These are phyloP conservation scores for Lactuca sativa DNA, from an alignment of 129 eudicot genomes.

Conservation along the genomic window DNA sequence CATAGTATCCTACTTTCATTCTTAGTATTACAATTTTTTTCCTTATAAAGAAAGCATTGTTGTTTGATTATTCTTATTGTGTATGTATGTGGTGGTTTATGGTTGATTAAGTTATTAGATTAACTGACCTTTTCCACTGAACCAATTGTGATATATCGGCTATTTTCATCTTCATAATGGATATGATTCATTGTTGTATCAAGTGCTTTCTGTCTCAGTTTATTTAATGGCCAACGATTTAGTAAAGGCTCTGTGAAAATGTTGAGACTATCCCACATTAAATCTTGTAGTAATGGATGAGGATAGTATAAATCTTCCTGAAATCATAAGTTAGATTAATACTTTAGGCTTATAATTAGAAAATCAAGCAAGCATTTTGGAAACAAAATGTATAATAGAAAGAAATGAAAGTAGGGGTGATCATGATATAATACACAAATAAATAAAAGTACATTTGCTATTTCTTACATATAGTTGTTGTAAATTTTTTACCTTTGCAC, in stretches of 20 bases:
- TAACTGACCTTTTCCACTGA: slow-evolving; percentile 62
- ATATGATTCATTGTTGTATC: slow-evolving; percentile 41
- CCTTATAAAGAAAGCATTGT: too few species aligned
- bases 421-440: too few species aligned
- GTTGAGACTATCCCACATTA: slow-evolving; percentile 45
- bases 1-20: too few species aligned
- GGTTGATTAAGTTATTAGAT: not conserved
- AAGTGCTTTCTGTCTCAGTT: slow-evolving; percentile 39
- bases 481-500: slow-evolving; percentile 50
- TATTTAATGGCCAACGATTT: slow-evolving; percentile 39
- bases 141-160: slow-evolving; percentile 76
- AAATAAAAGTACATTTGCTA: too few species aligned
- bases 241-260: slow-evolving; percentile 33
- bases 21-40: too few species aligned
- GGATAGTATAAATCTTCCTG: slow-evolving; percentile 45
- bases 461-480: not conserved
- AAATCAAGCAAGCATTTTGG: not conserved
- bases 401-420: too few species aligned
- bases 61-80: not conserved
- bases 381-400: too few species aligned
- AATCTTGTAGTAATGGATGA: slow-evolving; percentile 42
- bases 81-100: not conserved
- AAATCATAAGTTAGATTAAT: not conserved
- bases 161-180: slow-evolving; percentile 74
- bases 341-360: slow-evolving; percentile 1